Base-by-base conservation (phyloP, 108 stramenopile species). In the Licmophora abbreviata region DNA sequence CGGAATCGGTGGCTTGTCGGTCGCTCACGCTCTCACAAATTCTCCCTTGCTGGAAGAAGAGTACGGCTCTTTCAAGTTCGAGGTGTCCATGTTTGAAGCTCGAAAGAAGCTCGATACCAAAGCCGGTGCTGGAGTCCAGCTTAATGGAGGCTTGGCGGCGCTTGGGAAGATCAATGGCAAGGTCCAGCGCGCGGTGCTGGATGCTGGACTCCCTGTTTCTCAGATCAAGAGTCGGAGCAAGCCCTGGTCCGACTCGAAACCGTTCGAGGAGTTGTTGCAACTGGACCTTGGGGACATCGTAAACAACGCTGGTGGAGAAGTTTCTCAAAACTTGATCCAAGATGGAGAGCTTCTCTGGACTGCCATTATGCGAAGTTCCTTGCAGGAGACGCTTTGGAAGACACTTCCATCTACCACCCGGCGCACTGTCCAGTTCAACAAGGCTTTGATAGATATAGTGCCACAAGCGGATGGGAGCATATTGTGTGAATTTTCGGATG, bases 351-450 rank as follows among this genome's bases (percentile, higher is more conserved):
- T 78, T 9, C 24, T 71, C 46, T 77, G 77, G 29, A 70, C 59
- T 48, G 66, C 68, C 17, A 88, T 88, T 38, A 61, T 83, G 59
- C 55, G 85, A 37, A 77, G 81, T 36, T 75, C 86, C 8, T 54
- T 88, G 15, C 86, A 83, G 32, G 51, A 69, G 47, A 41, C 69
- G 11, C 51, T 83, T 17, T 15, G 68, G 21, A 71, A 81, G 21
- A 56, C 55, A 4, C 40, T 88, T 24, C 63, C 68, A 3, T 24
- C 31, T 1, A 54, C 64, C 12, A 24, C 58, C 43, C 31, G 34
- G 0, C 30, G 29, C 18, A 25, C 53, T 35, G 66, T 83, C 10
- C 40, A 56, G 35, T 84, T 84, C 29, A 61, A 45, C 8, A 83
- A 79, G 37, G 58, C 40, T 14, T 48, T 88, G 31, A 18, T 24